Conservation (phyloP, 805 yeast species). For the Wickerhamiella australiensis region DNA sequence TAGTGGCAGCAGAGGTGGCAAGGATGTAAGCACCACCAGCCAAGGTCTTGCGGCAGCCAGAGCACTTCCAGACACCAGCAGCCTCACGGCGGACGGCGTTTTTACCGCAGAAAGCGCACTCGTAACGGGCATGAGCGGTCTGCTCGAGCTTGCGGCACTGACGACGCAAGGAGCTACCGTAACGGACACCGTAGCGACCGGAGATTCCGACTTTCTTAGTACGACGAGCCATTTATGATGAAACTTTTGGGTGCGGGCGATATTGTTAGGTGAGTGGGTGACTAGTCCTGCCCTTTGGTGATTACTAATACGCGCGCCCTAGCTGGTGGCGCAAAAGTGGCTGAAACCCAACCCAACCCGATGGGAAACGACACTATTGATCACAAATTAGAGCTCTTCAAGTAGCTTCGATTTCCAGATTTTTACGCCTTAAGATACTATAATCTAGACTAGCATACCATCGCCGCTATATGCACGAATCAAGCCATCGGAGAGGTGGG, state of each 20-base stretch:
- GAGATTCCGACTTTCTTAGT: constrained; percentile 99
- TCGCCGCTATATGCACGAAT: not conserved
- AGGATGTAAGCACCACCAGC: constrained; percentile 99
- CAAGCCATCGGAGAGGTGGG: not conserved
- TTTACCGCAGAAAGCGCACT: constrained; percentile 99
- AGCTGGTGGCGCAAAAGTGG: not conserved
- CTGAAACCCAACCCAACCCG: not conserved
- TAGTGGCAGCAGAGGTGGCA: constrained; percentile 97
- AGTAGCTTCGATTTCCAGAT: too few species aligned
- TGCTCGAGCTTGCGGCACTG: constrained; percentile 98
- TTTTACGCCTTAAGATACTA: too few species aligned
- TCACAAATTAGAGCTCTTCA: too few species aligned
- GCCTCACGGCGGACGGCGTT: constrained; percentile 95
- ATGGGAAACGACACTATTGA: too few species aligned
- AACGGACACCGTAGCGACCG: constrained; percentile 99
- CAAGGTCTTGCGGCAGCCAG: constrained; percentile 87
- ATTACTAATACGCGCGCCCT: not conserved
- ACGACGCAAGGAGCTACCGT: constrained; percentile 99
- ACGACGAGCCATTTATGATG: constrained; percentile 70
- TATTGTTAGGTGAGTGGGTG: constrained; percentile 8
- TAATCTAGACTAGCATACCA: too few species aligned
- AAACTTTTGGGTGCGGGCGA: constrained; percentile 5
- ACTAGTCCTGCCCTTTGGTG: not conserved
- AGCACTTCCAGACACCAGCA: constrained; percentile 98
- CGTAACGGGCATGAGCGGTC: constrained; percentile 98